Evolutionary conservation across 371 early-diverging fungal genomes (phyloP).

Genomic region (Saksenaea vasiformis): DNA sequence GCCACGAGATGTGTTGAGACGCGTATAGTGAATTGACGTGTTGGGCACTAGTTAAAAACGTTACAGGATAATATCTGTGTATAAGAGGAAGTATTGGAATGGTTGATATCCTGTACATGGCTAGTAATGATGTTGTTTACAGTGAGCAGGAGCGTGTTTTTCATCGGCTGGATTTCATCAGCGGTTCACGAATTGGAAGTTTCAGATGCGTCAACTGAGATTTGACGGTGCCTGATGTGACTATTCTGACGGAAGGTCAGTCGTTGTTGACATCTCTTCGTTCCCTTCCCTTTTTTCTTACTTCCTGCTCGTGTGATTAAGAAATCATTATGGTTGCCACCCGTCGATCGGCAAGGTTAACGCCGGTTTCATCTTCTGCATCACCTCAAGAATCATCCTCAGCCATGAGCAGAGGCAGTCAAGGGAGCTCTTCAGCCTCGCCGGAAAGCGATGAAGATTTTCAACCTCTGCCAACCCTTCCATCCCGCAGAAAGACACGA

Average conservation of each 20-base stretch:
- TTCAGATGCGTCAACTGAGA: not conserved
- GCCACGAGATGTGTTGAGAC: too few relatives aligned
- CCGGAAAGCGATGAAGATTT: conserved; percentile 8
- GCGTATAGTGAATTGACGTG: too few relatives aligned
- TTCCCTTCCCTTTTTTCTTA: not conserved
- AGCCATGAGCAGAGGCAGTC: not conserved
- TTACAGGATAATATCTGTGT: too few relatives aligned
- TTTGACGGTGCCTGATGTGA: conserved; percentile 2
- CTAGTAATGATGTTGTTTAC: too few relatives aligned
- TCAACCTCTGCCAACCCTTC: not conserved
- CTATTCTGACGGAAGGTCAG: not conserved
- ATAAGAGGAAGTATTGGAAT: too few relatives aligned
- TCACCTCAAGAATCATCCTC: not conserved
- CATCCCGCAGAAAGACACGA: not conserved
- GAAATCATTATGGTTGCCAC: conserved; percentile 8
- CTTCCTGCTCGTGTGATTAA: not conserved
- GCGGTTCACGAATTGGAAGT: too few relatives aligned
- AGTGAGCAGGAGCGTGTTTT: too few relatives aligned
- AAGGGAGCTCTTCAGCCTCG: not conserved
- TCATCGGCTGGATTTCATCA: too few relatives aligned
- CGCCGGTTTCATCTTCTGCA: not conserved
- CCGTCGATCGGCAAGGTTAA: conserved; percentile 1
- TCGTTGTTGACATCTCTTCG: conserved; percentile 5
- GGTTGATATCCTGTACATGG: too few relatives aligned
- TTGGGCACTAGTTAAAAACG: too few relatives aligned